Percentiles rank a stretch among this genome's conserved stretches.
phyloP scores from a whole-genome alignment of 176 grass and related monocot species.

The Zoysia pacifica region DNA sequence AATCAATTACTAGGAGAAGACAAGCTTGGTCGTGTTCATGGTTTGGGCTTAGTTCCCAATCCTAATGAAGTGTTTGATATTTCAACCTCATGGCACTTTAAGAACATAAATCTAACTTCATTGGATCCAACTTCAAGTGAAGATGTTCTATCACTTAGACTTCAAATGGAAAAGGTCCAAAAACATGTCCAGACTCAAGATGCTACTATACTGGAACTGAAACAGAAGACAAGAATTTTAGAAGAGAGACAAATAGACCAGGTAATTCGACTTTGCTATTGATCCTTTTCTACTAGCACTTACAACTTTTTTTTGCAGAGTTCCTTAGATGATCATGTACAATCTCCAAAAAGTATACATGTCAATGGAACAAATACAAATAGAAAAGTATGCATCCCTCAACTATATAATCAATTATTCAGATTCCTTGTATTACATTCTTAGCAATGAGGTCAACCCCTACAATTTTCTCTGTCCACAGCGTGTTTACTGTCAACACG shows the following conservation, averaged over 20 bases:
- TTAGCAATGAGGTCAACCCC: background rate
- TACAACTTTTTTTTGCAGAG: background rate
- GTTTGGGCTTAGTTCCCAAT: conserved; percentile 4
- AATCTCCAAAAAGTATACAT: background rate
- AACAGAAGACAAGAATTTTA: background rate
- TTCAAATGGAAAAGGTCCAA: background rate
- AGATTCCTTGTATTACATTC: background rate
- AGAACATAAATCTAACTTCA: background rate
- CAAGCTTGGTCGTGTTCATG: background rate
- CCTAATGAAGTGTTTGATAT: background rate
- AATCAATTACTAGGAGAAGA: conserved; percentile 20
- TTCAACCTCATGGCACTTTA: background rate
- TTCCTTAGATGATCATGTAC: background rate
- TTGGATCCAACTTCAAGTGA: conserved; percentile 5
- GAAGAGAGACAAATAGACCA: background rate
- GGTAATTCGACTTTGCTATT: background rate
- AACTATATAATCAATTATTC: background rate
- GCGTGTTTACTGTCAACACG: background rate
- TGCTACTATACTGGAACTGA: background rate
- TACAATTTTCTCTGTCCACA: background rate
- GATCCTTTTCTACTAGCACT: no score
- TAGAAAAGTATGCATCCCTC: background rate
- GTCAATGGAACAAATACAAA: background rate
- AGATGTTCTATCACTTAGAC: background rate
- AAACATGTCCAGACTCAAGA: background rate